Conservation (phyloP, 164 flowering plant species). For the Stephania yunnanensis region DNA sequence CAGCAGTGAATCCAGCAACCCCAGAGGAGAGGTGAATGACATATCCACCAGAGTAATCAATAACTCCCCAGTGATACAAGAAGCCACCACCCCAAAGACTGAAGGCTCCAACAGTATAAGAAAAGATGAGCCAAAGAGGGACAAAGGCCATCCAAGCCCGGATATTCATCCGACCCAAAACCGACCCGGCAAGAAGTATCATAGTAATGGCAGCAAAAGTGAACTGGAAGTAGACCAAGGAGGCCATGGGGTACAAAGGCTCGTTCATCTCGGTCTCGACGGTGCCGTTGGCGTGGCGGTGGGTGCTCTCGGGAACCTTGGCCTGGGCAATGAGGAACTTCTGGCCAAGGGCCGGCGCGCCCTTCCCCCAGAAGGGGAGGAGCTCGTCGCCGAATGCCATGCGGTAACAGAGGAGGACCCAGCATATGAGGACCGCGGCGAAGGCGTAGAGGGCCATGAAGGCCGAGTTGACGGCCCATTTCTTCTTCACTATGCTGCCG, state of each 20-base stretch:
- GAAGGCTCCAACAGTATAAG: conserved; percentile 58
- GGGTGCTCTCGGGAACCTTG: conserved; percentile 1
- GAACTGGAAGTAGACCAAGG: conserved; percentile 16
- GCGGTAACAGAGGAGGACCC: conserved; percentile 15
- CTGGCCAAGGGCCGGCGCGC: conserved; percentile 14
- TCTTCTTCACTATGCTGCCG: conserved; percentile 19
- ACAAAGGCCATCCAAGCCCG: conserved; percentile 22
- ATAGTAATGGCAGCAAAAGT: conserved; percentile 17
- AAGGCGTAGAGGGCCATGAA: conserved; percentile 26
- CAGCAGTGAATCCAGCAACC: conserved; percentile 58
- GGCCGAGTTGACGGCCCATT: conserved; percentile 22
- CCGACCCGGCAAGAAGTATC: conserved; percentile 13
- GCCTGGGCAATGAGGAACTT: conserved; percentile 6
- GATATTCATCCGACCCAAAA: conserved; percentile 16
- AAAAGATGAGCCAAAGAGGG: conserved; percentile 52
- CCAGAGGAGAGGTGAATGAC: conserved; percentile 62
- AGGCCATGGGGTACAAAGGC: conserved; percentile 18
- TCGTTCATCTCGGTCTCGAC: neutral
- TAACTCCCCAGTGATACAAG: conserved; percentile 62
- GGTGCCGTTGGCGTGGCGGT: conserved; percentile 1
- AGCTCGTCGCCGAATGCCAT: conserved; percentile 22
- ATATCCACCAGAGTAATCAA: conserved; percentile 67
- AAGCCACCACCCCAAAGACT: conserved; percentile 74
- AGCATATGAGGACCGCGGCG: conserved; percentile 17
- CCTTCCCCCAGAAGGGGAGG: conserved; percentile 23